These are phyloP conservation scores for Aspergillus uvarum DNA, from an alignment of 2,329 filamentous ascomycete genomes.

Conservation along the genomic window DNA sequence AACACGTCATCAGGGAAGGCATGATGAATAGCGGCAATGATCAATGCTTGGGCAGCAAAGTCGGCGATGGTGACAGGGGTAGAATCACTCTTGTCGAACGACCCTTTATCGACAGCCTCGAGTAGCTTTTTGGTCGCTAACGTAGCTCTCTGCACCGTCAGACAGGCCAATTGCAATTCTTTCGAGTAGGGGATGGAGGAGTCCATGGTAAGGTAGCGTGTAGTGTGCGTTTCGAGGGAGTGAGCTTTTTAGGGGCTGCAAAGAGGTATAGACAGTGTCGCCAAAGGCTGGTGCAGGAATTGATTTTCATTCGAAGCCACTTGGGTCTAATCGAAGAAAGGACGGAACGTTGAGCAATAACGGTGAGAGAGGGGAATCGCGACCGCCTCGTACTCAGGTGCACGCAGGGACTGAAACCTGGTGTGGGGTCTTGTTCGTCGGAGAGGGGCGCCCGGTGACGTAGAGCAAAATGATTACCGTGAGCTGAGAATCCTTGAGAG, in stretches of 20 bases:
- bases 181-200: constrained; percentile 30
- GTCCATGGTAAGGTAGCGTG: constrained; percentile 24
- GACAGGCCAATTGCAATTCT: constrained; percentile 38
- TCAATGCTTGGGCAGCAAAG: constrained; percentile 62
- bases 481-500: not conserved
- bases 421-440: constrained; percentile 1
- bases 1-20: constrained; percentile 58
- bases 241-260: not conserved
- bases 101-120: constrained; percentile 49
- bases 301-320: too few relatives aligned
- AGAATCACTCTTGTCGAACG: constrained; percentile 57
- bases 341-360: not conserved
- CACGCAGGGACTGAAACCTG: not conserved
- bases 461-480: not conserved
- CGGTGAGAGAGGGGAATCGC: not conserved
- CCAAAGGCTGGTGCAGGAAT: too few relatives aligned
- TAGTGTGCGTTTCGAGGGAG: not conserved
- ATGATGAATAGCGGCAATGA: constrained; percentile 57
- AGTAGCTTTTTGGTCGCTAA: constrained; percentile 58
- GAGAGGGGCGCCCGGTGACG: constrained; percentile 6
- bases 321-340: too few relatives aligned
- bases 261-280: too few relatives aligned
- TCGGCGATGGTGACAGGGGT: constrained; percentile 64
- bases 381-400: not conserved
- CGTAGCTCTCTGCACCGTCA: constrained; percentile 57